phyloP scores from a whole-genome alignment of 2,329 filamentous ascomycete species.

The Microdochium trichocladiopsis region DNA sequence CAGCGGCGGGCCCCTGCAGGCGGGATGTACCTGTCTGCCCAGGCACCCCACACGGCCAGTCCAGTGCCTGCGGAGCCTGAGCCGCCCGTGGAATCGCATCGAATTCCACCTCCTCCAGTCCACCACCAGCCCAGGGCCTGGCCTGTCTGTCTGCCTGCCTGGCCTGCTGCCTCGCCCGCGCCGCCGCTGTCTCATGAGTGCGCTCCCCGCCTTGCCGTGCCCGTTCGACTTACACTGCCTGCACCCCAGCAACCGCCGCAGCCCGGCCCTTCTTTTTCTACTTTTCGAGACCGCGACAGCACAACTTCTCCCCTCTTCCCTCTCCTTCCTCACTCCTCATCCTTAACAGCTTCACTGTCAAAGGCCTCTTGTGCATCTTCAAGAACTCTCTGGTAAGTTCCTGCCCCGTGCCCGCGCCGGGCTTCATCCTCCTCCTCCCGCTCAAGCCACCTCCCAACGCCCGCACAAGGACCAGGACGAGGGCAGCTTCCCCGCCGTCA shows the following conservation, averaged over 20 bases:
- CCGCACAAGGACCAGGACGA: background rate
- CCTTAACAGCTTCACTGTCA: background rate
- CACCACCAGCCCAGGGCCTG: no score
- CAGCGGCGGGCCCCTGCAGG: background rate
- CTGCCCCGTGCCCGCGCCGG: background rate
- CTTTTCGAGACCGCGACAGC: background rate
- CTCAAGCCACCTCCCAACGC: background rate
- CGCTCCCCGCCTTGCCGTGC: background rate
- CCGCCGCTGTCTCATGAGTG: no score
- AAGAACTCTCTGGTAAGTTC: slow-evolving; percentile 1
- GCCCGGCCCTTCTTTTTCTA: background rate
- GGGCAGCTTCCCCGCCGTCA: background rate
- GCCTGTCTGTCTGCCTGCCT: no score
- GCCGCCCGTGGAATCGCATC: background rate
- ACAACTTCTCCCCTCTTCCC: background rate
- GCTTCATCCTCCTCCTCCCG: background rate
- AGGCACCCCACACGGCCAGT: no score
- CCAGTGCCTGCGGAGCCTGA: no score
- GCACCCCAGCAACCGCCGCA: background rate
- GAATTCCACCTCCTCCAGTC: background rate
- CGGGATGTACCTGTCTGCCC: no score
- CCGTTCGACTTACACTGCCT: background rate
- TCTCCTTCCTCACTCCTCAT: background rate
- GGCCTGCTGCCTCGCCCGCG: background rate
- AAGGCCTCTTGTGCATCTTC: background rate